Conservation (phyloP, 1,139 yeast genomes). For the Candida tropicalis region DNA sequence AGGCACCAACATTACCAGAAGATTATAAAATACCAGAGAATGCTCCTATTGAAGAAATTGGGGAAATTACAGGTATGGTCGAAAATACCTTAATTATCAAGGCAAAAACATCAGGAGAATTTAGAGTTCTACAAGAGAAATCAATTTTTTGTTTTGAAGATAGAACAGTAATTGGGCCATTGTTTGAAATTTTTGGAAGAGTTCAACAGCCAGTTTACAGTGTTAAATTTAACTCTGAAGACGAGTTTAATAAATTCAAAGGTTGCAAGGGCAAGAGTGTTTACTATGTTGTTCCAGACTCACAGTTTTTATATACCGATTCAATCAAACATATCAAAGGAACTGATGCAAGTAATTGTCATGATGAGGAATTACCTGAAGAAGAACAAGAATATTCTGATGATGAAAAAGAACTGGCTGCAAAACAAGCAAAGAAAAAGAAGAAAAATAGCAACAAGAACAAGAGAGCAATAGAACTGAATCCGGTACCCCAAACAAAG, state of each 20-base stretch:
- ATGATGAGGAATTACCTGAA: constrained; percentile 91
- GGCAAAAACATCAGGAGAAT: constrained; percentile 83
- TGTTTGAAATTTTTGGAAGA: constrained; percentile 90
- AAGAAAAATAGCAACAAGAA: constrained; percentile 39
- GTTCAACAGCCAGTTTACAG: constrained; percentile 83
- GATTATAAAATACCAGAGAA: constrained; percentile 57
- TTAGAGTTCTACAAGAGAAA: constrained; percentile 77
- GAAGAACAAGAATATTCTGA: constrained; percentile 96
- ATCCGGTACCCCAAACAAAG: constrained; percentile 9
- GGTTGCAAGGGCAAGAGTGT: constrained; percentile 59
- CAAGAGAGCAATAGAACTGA: constrained; percentile 9
- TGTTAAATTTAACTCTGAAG: constrained; percentile 62
- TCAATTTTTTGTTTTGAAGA: constrained; percentile 81
- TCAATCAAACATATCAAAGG: constrained; percentile 72
- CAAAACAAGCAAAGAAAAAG: constrained; percentile 61
- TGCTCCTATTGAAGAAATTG: constrained; percentile 74
- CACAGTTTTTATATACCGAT: constrained; percentile 79
- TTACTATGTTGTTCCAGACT: constrained; percentile 77
- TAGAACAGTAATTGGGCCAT: constrained; percentile 71
- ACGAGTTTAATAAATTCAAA: constrained; percentile 49
- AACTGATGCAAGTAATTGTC: constrained; percentile 91
- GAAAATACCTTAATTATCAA: constrained; percentile 73
- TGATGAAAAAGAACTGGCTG: constrained; percentile 75
- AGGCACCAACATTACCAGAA: constrained; percentile 69
- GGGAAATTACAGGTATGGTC: constrained; percentile 69